Evolutionary conservation across 768 basidiomycete species (phyloP).

Genomic region (Pisolithus marmoratus): DNA sequence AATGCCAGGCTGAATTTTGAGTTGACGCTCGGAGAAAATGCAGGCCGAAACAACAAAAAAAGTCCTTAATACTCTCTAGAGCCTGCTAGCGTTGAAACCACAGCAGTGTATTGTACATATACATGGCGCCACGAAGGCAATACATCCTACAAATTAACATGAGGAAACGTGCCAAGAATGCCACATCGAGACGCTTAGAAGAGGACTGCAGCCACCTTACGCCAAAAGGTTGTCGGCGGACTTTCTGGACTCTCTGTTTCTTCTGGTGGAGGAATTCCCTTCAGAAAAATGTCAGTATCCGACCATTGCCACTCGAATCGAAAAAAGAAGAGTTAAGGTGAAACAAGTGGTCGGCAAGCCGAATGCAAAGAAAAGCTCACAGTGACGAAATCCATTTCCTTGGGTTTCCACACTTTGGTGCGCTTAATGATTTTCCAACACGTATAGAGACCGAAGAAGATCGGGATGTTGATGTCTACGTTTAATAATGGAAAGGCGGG

Average conservation of each 20-base stretch:
- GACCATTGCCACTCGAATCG: neutral
- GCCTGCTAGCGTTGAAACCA: no score
- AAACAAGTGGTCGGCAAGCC: neutral
- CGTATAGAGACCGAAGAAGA: slow-evolving; percentile 15
- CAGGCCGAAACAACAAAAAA: no score
- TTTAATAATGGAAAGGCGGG: neutral
- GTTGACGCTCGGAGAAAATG: no score
- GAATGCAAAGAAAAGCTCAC: slow-evolving; percentile 28
- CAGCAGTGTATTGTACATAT: no score
- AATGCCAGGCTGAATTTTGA: no score
- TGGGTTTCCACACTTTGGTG: slow-evolving; percentile 41
- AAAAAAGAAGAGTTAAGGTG: neutral
- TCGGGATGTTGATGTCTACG: slow-evolving; percentile 30
- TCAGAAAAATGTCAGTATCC: neutral
- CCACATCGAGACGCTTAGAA: neutral
- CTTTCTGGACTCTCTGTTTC: slow-evolving; percentile 9
- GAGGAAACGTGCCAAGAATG: neutral
- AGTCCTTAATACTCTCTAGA: no score
- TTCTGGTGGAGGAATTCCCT: slow-evolving; percentile 9
- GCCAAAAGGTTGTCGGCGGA: slow-evolving; percentile 5
- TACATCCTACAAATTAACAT: no score
- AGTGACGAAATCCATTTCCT: slow-evolving; percentile 69
- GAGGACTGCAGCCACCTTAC: slow-evolving; percentile 4
- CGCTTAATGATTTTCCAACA: slow-evolving; percentile 16
- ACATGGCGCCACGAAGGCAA: no score